Base-by-base conservation (phyloP, 2,329 filamentous ascomycete genomes). In the Xylariaceae sp. region DNA sequence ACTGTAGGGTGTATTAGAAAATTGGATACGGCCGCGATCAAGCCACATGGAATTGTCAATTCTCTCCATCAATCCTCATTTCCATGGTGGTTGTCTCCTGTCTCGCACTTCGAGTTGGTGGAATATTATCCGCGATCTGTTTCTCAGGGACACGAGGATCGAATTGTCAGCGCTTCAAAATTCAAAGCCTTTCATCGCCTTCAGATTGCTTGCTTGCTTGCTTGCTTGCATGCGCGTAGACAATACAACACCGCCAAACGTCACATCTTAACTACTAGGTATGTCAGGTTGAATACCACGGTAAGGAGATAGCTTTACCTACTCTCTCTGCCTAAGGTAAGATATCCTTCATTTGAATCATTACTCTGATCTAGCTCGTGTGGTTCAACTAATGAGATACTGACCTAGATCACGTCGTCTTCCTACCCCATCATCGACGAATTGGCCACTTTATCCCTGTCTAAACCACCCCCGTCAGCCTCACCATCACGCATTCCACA, bases 401-500 rank as follows among this genome's bases (percentile, higher is more conserved):
- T 26, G 37, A 41, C 30, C 32, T 45, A 56, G 48, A 15, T 48
- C 27, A 24, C 27, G 37, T 37, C 46, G 33, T 18, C 18, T 29
- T 23, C 27, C 20, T 8, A 18, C 33, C 20, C n/a, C 33, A n/a
- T 48, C 27, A 42, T 8, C 18, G 32, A 41, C n/a, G 39, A 40
- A 21, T 35, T 15, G 42, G 20, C 13, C 21, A 13, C 20, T 26
- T 24, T 35, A 6, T 32, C 27, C 29, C 41, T 30, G 41, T 37
- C 50, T 29, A 16, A 49, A 27, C 32, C 39, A 35, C 11, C 50
- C 44, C 32, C 37, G 40, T 49, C 32, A 10, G 42, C 32, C 16
- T 36, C 53, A 32, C 40, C 46, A 37, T 61, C 61, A 59, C 53
- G 43, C 50, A 53, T 58, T 63, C 59, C 67, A 21, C 42, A 46